Conservation (phyloP, 495 filamentous ascomycete species). For the Lophiotrema nucula region DNA sequence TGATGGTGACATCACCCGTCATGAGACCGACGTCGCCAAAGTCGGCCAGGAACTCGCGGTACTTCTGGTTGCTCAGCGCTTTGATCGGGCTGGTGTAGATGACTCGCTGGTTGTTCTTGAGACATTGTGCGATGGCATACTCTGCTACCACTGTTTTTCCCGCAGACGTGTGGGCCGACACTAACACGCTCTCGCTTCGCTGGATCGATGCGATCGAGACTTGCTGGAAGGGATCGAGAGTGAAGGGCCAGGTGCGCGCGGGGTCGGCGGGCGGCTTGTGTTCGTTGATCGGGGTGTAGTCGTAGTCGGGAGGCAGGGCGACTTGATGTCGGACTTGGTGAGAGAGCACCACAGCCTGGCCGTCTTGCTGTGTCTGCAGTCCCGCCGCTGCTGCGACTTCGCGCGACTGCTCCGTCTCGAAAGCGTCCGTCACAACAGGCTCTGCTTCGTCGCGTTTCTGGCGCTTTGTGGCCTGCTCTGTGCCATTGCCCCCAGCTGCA, state of each 20-base stretch:
- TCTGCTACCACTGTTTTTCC: slow-evolving; percentile 98
- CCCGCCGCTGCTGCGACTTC: slow-evolving; percentile 80
- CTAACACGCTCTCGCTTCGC: slow-evolving; percentile 89
- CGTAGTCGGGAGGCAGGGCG: slow-evolving; percentile 86
- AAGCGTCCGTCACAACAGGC: slow-evolving; percentile 86
- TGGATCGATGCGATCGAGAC: slow-evolving; percentile 91
- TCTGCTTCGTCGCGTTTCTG: slow-evolving; percentile 71
- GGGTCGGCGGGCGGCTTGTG: slow-evolving; percentile 83
- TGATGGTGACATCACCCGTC: slow-evolving; percentile 99
- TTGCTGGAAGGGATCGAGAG: slow-evolving; percentile 94
- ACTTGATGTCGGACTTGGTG: slow-evolving; percentile 99
- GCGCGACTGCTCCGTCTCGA: slow-evolving; percentile 92
- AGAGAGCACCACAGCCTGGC: slow-evolving; percentile 70
- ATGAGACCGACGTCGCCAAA: slow-evolving; percentile 97
- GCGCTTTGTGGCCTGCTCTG: slow-evolving; percentile 66
- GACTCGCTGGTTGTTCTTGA: slow-evolving; percentile 94
- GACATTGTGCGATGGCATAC: slow-evolving; percentile 95
- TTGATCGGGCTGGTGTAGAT: slow-evolving; percentile 99
- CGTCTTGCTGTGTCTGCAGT: slow-evolving; percentile 66
- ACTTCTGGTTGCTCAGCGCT: slow-evolving; percentile 97
- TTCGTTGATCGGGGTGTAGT: slow-evolving; percentile 86
- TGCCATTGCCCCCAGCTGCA: slow-evolving; percentile 34
- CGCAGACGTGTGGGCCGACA: slow-evolving; percentile 95
- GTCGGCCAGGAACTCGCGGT: slow-evolving; percentile 89
- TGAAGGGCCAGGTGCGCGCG: slow-evolving; percentile 80